These are phyloP conservation scores for Backusella liffmaniae DNA, from an alignment of 192 early-diverging fungal species.

Conservation along the genomic window DNA sequence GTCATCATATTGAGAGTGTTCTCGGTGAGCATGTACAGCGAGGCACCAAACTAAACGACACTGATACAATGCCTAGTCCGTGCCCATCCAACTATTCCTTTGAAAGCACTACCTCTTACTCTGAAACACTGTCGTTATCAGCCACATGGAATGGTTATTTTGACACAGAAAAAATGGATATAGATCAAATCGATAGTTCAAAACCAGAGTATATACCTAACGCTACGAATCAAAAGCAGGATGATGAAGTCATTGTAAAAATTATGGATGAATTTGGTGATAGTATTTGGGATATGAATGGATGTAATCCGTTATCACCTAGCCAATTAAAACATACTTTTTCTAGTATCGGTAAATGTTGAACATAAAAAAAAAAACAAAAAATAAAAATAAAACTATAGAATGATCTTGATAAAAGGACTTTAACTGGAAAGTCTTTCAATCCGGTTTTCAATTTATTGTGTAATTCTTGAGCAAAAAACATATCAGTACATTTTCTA, in stretches of 20 bases:
- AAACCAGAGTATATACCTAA: neutral
- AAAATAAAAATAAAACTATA: neutral
- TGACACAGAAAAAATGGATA: conserved; percentile 6
- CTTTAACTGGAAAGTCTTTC: too few species aligned
- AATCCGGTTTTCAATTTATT: neutral
- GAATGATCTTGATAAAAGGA: neutral
- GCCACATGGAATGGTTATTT: neutral
- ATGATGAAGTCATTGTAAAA: neutral
- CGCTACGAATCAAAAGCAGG: neutral
- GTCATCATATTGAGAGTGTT: conserved; percentile 17
- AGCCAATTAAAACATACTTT: neutral
- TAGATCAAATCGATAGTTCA: neutral
- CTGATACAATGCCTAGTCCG: neutral
- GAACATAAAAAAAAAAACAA: neutral
- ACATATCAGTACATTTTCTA: neutral
- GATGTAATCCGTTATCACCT: neutral
- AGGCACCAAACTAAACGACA: neutral
- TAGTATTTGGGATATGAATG: neutral
- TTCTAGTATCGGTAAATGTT: neutral
- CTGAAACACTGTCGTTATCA: neutral
- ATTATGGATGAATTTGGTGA: conserved; percentile 13
- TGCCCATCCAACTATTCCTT: neutral
- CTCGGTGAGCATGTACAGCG: conserved; percentile 15
- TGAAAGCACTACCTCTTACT: neutral
- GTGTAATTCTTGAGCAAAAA: neutral